Conservation (phyloP, 1,284 basidiomycete species). For the Cystobasidium sp. region DNA sequence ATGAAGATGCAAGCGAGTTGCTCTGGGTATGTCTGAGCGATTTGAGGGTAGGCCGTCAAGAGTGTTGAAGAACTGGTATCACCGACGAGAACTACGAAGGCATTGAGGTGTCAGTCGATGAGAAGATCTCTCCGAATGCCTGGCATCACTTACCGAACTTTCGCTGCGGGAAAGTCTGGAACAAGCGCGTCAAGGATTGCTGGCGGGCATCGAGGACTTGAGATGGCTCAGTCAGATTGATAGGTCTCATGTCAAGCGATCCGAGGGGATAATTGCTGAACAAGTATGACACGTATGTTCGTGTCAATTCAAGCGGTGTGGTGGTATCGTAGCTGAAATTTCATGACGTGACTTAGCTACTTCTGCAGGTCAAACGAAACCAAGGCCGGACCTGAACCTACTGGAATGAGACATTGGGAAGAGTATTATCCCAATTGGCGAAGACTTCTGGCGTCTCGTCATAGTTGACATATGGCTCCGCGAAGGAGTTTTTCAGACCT, state of each 20-base stretch:
- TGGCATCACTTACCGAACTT: constrained; percentile 20
- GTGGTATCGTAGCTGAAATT: constrained; percentile 40
- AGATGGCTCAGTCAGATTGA: constrained; percentile 36
- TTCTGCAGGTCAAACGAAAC: background rate
- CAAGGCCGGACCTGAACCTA: background rate
- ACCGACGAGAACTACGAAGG: constrained; percentile 32
- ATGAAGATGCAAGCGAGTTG: constrained; percentile 44
- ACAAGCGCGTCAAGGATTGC: constrained; percentile 34
- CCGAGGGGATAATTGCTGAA: constrained; percentile 44
- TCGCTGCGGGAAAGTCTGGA: constrained; percentile 34
- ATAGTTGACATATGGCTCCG: constrained; percentile 42
- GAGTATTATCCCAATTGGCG: constrained; percentile 13
- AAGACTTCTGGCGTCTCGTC: constrained; percentile 40
- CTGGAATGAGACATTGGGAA: constrained; percentile 40
- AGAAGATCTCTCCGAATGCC: background rate
- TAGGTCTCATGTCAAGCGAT: constrained; percentile 40
- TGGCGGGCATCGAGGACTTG: constrained; percentile 33
- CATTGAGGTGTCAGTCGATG: background rate
- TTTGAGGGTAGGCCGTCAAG: constrained; percentile 35
- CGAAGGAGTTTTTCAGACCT: constrained; percentile 40
- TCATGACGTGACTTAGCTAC: background rate
- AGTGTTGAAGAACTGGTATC: constrained; percentile 42
- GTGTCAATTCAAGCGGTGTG: constrained; percentile 35
- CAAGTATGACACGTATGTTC: constrained; percentile 42
- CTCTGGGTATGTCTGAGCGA: constrained; percentile 32